Evolutionary conservation across 75 land plant species (phyloP).

Genomic region (Chamaecyparis obtusa): DNA sequence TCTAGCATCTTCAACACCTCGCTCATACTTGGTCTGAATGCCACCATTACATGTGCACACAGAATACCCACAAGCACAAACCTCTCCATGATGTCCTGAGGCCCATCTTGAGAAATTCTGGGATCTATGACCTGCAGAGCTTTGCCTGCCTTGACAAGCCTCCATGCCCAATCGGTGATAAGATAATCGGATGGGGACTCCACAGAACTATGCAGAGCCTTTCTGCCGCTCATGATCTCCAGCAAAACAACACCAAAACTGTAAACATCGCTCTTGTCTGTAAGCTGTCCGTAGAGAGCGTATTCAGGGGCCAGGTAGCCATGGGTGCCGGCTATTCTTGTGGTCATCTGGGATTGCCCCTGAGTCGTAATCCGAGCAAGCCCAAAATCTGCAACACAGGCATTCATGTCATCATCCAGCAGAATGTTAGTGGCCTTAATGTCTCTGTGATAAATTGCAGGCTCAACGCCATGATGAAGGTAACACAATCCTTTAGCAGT

Average conservation of each 20-base stretch:
- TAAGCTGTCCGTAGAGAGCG: slow-evolving; percentile 20
- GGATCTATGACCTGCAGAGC: slow-evolving; percentile 20
- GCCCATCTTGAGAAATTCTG: slow-evolving; percentile 13
- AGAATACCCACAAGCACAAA: slow-evolving; percentile 39
- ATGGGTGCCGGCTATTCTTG: slow-evolving; percentile 27
- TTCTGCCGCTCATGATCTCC: slow-evolving; percentile 32
- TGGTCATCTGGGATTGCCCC: slow-evolving; percentile 17
- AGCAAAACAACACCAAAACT: slow-evolving; percentile 40
- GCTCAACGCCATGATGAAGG: slow-evolving; percentile 41
- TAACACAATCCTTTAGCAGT: slow-evolving; percentile 45
- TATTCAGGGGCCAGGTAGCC: slow-evolving; percentile 45
- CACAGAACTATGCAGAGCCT: slow-evolving; percentile 21
- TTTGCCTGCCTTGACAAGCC: slow-evolving; percentile 26
- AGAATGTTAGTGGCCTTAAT: slow-evolving; percentile 51
- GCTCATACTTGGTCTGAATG: slow-evolving; percentile 30
- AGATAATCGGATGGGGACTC: not conserved
- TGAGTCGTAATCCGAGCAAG: slow-evolving; percentile 16
- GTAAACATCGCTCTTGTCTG: slow-evolving; percentile 41
- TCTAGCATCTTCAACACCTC: slow-evolving; percentile 23
- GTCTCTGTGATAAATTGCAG: slow-evolving; percentile 48
- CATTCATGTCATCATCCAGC: slow-evolving; percentile 42
- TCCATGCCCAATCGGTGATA: slow-evolving; percentile 45
- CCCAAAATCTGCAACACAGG: slow-evolving; percentile 54
- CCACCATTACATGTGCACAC: slow-evolving; percentile 37
- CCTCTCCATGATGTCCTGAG: slow-evolving; percentile 29